Conservation (phyloP, 306 rosid genomes). For the Leucaena leucocephala region DNA sequence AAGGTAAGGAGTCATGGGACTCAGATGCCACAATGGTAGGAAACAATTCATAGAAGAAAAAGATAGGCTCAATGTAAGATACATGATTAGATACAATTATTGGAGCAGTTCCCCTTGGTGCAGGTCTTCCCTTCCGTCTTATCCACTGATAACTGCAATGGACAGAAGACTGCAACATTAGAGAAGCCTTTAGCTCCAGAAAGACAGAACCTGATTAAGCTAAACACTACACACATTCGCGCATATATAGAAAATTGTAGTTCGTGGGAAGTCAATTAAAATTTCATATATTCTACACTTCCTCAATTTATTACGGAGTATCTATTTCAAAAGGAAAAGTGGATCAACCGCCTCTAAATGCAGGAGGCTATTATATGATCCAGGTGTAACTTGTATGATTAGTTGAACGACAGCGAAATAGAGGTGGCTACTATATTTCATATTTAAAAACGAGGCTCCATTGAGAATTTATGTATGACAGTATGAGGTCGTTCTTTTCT, state of each 20-base stretch:
- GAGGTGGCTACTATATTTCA: not conserved
- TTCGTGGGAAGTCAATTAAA: not conserved
- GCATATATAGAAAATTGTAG: not conserved
- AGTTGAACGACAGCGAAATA: conserved; percentile 16
- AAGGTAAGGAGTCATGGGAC: conserved; percentile 91
- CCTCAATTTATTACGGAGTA: not conserved
- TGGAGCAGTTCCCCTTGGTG: conserved; percentile 84
- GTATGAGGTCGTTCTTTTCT: not conserved
- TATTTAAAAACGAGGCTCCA: not conserved
- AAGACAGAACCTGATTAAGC: conserved; percentile 17
- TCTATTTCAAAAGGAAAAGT: not conserved
- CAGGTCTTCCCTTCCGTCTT: conserved; percentile 89
- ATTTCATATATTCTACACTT: not conserved
- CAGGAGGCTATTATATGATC: not conserved
- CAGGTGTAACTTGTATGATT: not conserved
- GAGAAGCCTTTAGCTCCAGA: conserved; percentile 7
- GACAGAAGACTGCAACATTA: conserved; percentile 25
- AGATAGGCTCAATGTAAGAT: conserved; percentile 91
- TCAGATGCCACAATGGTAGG: conserved; percentile 95
- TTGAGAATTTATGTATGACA: not conserved
- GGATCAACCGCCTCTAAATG: not conserved
- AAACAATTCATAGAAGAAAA: conserved; percentile 89
- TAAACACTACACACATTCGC: not conserved
- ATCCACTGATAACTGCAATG: conserved; percentile 95
- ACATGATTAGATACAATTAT: conserved; percentile 94